These are phyloP conservation scores for Penicillium sp. DNA, from an alignment of 2,329 filamentous ascomycete species.

Conservation along the genomic window DNA sequence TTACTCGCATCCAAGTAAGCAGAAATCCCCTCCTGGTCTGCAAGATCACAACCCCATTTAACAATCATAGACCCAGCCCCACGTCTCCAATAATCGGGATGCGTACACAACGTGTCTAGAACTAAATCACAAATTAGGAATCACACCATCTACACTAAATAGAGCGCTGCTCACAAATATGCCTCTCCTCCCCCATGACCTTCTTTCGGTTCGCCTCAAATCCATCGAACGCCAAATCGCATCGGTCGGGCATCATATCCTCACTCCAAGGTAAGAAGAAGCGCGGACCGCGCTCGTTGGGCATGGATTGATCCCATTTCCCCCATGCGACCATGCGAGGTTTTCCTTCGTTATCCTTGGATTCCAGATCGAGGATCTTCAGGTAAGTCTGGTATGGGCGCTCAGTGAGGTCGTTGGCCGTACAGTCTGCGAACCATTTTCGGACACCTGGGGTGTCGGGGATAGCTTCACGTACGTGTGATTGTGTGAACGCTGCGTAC, in stretches of 20 bases:
- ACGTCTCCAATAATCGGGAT: conserved; percentile 44
- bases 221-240: conserved; percentile 18
- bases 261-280: conserved; percentile 29
- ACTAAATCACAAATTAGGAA: not conserved
- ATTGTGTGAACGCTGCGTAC: conserved; percentile 26
- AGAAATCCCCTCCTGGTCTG: conserved; percentile 33
- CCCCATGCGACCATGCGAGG: conserved; percentile 27
- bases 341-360: conserved; percentile 5
- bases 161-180: not conserved
- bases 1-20: conserved; percentile 42
- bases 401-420: not conserved
- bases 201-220: conserved; percentile 22
- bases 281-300: conserved; percentile 25
- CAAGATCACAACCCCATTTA: conserved; percentile 40
- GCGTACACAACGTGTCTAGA: conserved; percentile 35
- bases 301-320: conserved; percentile 30
- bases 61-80: conserved; percentile 43
- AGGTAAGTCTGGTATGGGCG: conserved; percentile 15
- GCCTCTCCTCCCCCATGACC: conserved; percentile 24
- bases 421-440: not conserved
- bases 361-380: conserved; percentile 26
- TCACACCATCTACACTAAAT: not conserved
- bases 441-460: conserved; percentile 26
- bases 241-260: conserved; percentile 17
- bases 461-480: conserved; percentile 20